These are phyloP conservation scores for Solanum ahanhuiri DNA, from an alignment of 257 asterid species.

Conservation along the genomic window DNA sequence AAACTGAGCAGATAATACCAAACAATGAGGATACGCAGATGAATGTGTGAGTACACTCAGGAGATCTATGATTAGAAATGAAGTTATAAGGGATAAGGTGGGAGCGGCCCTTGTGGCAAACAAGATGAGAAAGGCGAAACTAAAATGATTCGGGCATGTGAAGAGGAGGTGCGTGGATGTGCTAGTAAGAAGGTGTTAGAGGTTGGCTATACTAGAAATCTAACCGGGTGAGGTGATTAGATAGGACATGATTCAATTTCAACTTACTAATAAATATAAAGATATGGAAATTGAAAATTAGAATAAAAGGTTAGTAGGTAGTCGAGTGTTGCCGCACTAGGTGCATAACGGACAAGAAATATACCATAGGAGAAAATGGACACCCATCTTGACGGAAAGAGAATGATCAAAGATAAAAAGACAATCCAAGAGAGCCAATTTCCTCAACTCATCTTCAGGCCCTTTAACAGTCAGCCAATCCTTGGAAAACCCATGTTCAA, in stretches of 20 bases:
- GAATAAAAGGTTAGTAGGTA: neutral
- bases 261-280: neutral
- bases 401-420: slow-evolving; percentile 77
- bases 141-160: neutral
- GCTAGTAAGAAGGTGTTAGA: neutral
- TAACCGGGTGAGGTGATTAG: neutral
- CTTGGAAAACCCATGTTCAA: slow-evolving; percentile 62
- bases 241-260: neutral
- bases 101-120: neutral
- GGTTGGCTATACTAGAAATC: neutral
- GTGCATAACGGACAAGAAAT: neutral
- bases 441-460: slow-evolving; percentile 69
- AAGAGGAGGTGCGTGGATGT: neutral
- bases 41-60: neutral
- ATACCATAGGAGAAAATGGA: slow-evolving; percentile 83
- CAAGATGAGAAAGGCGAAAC: neutral
- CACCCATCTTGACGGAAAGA: slow-evolving; percentile 72
- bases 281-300: neutral
- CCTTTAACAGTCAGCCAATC: slow-evolving; percentile 79
- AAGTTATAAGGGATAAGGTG: neutral
- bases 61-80: neutral
- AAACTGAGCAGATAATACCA: no score
- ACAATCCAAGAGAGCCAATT: slow-evolving; percentile 77
- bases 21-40: neutral
- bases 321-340: neutral